Conservation (phyloP, 2,329 filamentous ascomycete species). For the Phaeoacremonium minimum region DNA sequence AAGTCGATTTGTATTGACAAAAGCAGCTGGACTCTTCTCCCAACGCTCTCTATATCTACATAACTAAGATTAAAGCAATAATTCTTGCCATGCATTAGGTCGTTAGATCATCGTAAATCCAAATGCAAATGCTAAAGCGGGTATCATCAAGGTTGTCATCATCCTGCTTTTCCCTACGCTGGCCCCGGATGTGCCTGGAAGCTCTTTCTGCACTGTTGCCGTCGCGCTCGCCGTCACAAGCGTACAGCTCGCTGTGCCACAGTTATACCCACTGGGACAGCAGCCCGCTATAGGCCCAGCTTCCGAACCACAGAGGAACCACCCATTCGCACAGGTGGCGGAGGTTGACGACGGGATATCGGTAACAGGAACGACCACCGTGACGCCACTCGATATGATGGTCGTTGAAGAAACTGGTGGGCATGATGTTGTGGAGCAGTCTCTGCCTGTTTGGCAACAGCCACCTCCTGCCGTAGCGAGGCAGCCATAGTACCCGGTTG, state of each 20-base stretch:
- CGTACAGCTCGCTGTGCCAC: constrained; percentile 69
- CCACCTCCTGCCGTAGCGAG: constrained; percentile 75
- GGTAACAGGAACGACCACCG: constrained; percentile 61
- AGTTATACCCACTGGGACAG: constrained; percentile 74
- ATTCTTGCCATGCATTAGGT: no score
- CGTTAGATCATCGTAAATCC: constrained; percentile 3
- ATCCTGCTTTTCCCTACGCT: not conserved
- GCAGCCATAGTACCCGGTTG: constrained; percentile 89
- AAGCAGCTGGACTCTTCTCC: no score
- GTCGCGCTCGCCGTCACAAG: constrained; percentile 47
- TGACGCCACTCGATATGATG: constrained; percentile 63
- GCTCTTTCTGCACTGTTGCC: constrained; percentile 51
- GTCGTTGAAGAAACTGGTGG: constrained; percentile 57
- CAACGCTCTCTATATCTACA: no score
- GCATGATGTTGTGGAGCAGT: constrained; percentile 80
- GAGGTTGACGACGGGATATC: constrained; percentile 37
- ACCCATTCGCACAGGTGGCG: constrained; percentile 68
- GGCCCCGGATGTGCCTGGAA: constrained; percentile 24
- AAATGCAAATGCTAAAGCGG: constrained; percentile 7
- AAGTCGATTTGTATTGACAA: no score
- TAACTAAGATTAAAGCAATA: no score
- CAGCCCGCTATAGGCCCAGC: constrained; percentile 70
- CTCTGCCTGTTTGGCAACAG: constrained; percentile 82
- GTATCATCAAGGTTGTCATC: constrained; percentile 4
- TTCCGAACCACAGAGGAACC: constrained; percentile 63